These are phyloP conservation scores for Diplodia seriata DNA, from an alignment of 2,329 filamentous ascomycete species.

Conservation along the genomic window DNA sequence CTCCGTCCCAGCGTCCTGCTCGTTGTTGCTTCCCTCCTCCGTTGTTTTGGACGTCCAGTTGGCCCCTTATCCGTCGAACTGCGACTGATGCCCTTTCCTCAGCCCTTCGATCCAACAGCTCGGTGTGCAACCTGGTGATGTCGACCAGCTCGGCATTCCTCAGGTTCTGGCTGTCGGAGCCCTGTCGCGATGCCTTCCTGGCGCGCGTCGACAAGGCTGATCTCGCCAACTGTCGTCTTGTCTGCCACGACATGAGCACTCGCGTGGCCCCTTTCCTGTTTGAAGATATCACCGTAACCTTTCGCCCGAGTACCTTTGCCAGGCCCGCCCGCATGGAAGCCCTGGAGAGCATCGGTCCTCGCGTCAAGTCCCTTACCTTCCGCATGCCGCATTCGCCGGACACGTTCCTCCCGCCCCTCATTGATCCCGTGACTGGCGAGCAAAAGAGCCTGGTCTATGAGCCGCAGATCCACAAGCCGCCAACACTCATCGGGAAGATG, in stretches of 20 bases:
- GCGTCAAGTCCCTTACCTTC: constrained; percentile 81
- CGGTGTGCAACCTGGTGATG: constrained; percentile 57
- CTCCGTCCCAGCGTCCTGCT: constrained; percentile 31
- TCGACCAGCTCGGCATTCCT: constrained; percentile 58
- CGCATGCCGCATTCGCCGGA: constrained; percentile 76
- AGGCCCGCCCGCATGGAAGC: constrained; percentile 75
- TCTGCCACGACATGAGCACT: constrained; percentile 73
- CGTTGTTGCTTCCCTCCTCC: constrained; percentile 25
- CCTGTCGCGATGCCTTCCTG: constrained; percentile 55
- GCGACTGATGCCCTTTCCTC: constrained; percentile 35
- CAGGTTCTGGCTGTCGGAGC: constrained; percentile 58
- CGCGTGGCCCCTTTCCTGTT: constrained; percentile 74
- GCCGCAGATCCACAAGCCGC: constrained; percentile 69
- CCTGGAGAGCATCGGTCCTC: constrained; percentile 76
- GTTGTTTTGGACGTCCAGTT: background rate
- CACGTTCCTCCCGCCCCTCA: constrained; percentile 83
- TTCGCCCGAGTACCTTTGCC: constrained; percentile 77
- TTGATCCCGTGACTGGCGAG: constrained; percentile 76
- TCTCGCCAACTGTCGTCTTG: constrained; percentile 63
- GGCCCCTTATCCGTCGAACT: constrained; percentile 32
- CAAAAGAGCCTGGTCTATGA: constrained; percentile 84
- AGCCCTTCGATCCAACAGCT: constrained; percentile 55
- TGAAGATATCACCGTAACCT: constrained; percentile 71
- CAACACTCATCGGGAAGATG: constrained; percentile 62
- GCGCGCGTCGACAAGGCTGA: constrained; percentile 51